phyloP scores from a whole-genome alignment of 768 basidiomycete species.

The Serendipita sp. region DNA sequence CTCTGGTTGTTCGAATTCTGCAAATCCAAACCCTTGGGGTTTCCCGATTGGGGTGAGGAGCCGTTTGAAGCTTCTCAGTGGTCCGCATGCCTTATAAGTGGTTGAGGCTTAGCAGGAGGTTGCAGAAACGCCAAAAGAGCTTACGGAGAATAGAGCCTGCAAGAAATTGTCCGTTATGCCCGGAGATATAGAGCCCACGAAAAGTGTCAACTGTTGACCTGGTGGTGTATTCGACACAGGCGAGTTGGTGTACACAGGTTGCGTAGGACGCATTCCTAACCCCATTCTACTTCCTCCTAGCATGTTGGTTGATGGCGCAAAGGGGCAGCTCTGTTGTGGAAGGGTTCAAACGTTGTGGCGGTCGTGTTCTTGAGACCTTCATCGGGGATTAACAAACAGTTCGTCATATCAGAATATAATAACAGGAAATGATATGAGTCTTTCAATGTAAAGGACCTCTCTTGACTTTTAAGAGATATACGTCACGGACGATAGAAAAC shows the following conservation, averaged over 20 bases:
- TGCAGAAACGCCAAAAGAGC: conserved; percentile 18
- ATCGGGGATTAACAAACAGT: too few species aligned
- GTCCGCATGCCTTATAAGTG: conserved; percentile 62
- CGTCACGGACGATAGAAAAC: too few species aligned
- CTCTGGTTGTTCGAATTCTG: conserved; percentile 87
- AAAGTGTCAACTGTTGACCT: conserved; percentile 71
- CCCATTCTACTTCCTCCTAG: conserved; percentile 45
- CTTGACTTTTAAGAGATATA: too few species aligned
- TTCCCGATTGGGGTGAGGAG: conserved; percentile 85
- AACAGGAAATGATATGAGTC: neutral
- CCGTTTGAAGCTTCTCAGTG: conserved; percentile 78
- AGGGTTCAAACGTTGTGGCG: neutral
- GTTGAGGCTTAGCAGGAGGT: neutral
- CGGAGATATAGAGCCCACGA: conserved; percentile 90
- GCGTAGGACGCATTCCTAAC: conserved; percentile 75
- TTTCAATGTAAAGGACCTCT: neutral
- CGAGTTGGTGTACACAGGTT: conserved; percentile 79
- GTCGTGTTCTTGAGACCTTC: neutral
- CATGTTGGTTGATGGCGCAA: neutral
- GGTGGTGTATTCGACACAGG: conserved; percentile 85
- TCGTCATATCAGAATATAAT: neutral
- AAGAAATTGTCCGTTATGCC: conserved; percentile 76
- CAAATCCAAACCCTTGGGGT: conserved; percentile 94
- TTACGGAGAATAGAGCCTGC: conserved; percentile 58
- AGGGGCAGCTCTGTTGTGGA: neutral